Conservation (phyloP, 371 early-diverging fungal species). For the Mortierella sp. region DNA sequence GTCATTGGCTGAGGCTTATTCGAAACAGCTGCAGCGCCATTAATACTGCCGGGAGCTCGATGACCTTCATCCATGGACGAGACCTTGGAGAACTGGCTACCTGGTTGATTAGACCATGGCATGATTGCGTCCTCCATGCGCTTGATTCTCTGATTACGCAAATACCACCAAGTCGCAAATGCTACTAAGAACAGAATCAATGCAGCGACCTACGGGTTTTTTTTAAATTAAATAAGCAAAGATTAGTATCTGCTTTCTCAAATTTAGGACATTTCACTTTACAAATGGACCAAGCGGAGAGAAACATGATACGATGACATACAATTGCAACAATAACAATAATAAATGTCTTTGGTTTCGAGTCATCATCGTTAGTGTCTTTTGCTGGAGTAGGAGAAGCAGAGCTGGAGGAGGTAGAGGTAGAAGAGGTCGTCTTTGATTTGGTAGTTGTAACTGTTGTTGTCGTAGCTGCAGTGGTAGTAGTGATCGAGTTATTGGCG, state of each 20-base stretch:
- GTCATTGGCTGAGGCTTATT: slow-evolving; percentile 22
- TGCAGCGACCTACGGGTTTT: slow-evolving; percentile 22
- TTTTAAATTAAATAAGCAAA: not conserved
- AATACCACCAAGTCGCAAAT: slow-evolving; percentile 20
- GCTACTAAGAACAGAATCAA: slow-evolving; percentile 25
- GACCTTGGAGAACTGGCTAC: slow-evolving; percentile 30
- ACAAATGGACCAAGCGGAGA: too few species aligned
- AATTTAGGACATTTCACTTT: not conserved
- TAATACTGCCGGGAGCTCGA: not conserved
- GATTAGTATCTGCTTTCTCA: not conserved
- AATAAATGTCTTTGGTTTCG: slow-evolving; percentile 8
- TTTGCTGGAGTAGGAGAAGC: not conserved
- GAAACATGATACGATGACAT: slow-evolving; percentile 4
- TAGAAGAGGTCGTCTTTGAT: not conserved
- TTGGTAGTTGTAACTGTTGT: not conserved
- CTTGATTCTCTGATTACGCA: slow-evolving; percentile 26
- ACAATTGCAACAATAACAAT: slow-evolving; percentile 33
- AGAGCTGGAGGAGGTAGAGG: not conserved
- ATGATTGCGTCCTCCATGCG: slow-evolving; percentile 44
- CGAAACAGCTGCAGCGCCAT: slow-evolving; percentile 12
- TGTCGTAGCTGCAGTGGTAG: slow-evolving; percentile 11
- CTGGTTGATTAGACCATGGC: slow-evolving; percentile 36
- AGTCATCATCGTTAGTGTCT: not conserved
- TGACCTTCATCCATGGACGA: slow-evolving; percentile 25
- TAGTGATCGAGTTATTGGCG: slow-evolving; percentile 12